A percentile compares a stretch with the other conserved stretches of the same genome.
phyloP scores from a whole-genome alignment of 2,329 filamentous ascomycete species.

The Onygenales sp. region DNA sequence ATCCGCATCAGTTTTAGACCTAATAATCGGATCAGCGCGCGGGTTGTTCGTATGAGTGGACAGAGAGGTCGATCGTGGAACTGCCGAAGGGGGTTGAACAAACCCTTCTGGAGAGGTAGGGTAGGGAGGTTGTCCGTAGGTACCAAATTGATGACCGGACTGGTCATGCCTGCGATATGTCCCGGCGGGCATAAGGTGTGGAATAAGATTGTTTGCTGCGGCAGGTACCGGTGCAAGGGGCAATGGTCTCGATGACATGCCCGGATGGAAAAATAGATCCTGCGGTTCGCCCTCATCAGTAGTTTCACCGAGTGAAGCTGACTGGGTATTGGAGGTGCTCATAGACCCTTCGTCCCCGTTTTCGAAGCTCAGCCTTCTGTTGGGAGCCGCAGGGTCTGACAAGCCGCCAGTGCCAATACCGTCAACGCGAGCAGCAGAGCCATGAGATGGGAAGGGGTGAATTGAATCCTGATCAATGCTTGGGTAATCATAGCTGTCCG shows the following conservation, averaged over 20 bases:
- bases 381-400: slow-evolving; percentile 57
- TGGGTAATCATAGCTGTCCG: slow-evolving; percentile 26
- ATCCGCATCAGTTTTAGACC: slow-evolving; percentile 91
- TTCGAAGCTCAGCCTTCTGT: slow-evolving; percentile 73
- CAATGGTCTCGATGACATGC: slow-evolving; percentile 53
- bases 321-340: slow-evolving; percentile 39
- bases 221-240: slow-evolving; percentile 54
- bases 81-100: slow-evolving; percentile 37
- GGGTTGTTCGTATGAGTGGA: slow-evolving; percentile 74
- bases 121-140: slow-evolving; percentile 28
- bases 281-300: slow-evolving; percentile 64
- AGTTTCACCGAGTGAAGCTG: slow-evolving; percentile 51
- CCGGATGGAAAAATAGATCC: slow-evolving; percentile 90
- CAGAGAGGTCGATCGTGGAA: slow-evolving; percentile 70
- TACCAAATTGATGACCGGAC: slow-evolving; percentile 29
- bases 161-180: slow-evolving; percentile 48
- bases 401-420: slow-evolving; percentile 85
- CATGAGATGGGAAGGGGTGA: slow-evolving; percentile 49
- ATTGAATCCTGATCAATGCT: slow-evolving; percentile 41
- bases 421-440: slow-evolving; percentile 63
- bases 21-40: slow-evolving; percentile 67
- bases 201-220: slow-evolving; percentile 36
- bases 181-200: slow-evolving; percentile 44
- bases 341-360: slow-evolving; percentile 73
- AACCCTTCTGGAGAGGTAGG: slow-evolving; percentile 43